Conservation (phyloP, 2,329 filamentous ascomycete species). For the Myriosclerotinia duriaeana region DNA sequence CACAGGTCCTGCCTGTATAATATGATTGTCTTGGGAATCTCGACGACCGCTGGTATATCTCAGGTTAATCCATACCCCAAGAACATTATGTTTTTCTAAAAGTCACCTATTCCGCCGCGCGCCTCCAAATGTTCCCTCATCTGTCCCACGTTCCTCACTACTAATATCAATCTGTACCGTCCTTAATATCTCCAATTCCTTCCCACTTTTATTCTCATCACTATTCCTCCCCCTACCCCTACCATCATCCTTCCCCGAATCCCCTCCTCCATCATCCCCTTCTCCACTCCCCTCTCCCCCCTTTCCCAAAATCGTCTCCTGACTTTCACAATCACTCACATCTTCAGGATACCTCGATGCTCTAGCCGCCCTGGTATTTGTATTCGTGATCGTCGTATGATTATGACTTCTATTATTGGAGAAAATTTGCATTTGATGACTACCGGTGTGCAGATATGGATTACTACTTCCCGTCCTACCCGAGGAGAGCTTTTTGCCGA, state of each 20-base stretch:
- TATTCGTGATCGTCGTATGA: neutral
- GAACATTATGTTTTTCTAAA: neutral
- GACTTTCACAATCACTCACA: constrained; percentile 13
- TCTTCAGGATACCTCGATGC: neutral
- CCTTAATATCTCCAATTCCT: constrained; percentile 4
- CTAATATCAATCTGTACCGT: constrained; percentile 1
- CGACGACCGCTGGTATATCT: neutral
- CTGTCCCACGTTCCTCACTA: neutral
- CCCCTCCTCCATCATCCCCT: neutral
- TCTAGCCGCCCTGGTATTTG: neutral
- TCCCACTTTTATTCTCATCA: neutral
- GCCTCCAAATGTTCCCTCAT: neutral
- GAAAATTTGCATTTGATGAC: constrained; percentile 16
- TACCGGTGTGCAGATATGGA: neutral
- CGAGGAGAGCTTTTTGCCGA: constrained; percentile 4
- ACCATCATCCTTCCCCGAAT: neutral
- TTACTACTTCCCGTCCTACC: neutral
- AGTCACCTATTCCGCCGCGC: neutral
- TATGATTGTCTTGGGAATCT: neutral
- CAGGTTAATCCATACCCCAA: neutral
- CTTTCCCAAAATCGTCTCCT: constrained; percentile 13
- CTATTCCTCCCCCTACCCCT: neutral
- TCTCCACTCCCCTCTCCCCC: no score
- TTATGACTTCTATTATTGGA: neutral
- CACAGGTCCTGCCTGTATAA: neutral